phyloP scores from a whole-genome alignment of 352 stramenopile species.

The Globisporangium cylindrosporum region DNA sequence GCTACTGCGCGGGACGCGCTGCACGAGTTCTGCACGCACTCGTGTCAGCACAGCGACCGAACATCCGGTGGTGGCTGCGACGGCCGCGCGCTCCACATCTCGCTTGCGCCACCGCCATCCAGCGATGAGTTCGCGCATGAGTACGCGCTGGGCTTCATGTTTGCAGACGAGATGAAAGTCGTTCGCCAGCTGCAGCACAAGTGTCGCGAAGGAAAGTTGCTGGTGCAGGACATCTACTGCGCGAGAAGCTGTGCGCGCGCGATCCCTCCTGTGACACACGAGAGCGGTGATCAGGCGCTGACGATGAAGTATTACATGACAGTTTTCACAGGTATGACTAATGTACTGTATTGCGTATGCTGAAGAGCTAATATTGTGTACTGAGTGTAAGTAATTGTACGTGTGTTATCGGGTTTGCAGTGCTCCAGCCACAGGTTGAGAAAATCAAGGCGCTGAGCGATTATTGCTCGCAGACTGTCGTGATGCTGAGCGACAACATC shows the following conservation, averaged over 20 bases:
- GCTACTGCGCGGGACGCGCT: conserved; percentile 12
- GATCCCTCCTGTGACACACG: conserved; percentile 31
- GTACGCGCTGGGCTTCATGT: conserved; percentile 37
- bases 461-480: conserved; percentile 51
- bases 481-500: conserved; percentile 69
- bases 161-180: conserved; percentile 65
- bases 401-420: conserved; percentile 19
- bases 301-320: conserved; percentile 40
- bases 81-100: conserved; percentile 24
- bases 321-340: conserved; percentile 40
- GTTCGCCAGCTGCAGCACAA: conserved; percentile 48
- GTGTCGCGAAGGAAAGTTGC: conserved; percentile 23
- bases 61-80: conserved; percentile 12
- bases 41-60: conserved; percentile 6
- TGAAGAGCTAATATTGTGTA: neutral
- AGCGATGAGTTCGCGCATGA: conserved; percentile 52
- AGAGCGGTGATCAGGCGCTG: conserved; percentile 23
- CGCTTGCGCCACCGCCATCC: conserved; percentile 21
- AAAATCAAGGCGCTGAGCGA: conserved; percentile 55
- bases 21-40: conserved; percentile 32
- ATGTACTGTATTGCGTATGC: neutral
- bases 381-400: neutral
- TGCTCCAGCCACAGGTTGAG: conserved; percentile 58
- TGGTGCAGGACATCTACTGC: conserved; percentile 58
- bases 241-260: conserved; percentile 52